A percentile compares a stretch with the other conserved stretches of the same genome.
phyloP scores from a whole-genome alignment of 176 grass and related monocot genomes.

The Luzula sylvatica region DNA sequence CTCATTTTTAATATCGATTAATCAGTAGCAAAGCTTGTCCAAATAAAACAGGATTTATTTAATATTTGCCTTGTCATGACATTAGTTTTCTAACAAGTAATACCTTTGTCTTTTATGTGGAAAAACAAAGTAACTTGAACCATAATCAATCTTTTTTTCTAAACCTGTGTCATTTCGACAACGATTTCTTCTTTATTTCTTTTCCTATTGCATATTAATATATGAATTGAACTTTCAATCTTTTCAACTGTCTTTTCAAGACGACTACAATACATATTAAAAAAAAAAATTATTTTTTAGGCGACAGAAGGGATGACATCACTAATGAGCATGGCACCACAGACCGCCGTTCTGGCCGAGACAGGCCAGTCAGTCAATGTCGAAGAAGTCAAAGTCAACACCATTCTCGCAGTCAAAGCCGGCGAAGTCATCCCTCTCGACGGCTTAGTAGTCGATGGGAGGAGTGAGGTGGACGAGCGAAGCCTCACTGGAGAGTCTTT shows the following conservation, averaged over 20 bases:
- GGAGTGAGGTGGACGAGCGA: conserved; percentile 75
- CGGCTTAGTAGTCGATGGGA: conserved; percentile 62
- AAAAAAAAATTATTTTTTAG: conserved; percentile 36
- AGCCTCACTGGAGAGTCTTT: conserved; percentile 89
- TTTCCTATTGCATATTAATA: no score
- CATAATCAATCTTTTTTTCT: no score
- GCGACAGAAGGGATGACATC: conserved; percentile 80
- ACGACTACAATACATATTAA: no score
- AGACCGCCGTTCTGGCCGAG: conserved; percentile 77
- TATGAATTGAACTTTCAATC: no score
- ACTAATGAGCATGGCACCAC: conserved; percentile 82
- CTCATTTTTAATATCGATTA: neutral
- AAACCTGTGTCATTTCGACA: no score
- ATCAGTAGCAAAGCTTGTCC: neutral
- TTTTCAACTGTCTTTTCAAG: no score
- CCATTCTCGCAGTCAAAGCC: conserved; percentile 72
- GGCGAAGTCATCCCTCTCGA: conserved; percentile 79
- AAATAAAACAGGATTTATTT: no score
- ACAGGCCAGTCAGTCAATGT: conserved; percentile 47
- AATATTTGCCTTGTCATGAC: no score
- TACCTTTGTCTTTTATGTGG: no score
- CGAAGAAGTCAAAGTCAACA: conserved; percentile 64
- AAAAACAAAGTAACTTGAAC: no score
- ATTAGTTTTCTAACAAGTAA: no score
- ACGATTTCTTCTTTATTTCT: no score